These are phyloP conservation scores for Nitzschia sp. DNA, from an alignment of 108 stramenopile genomes.

Conservation along the genomic window DNA sequence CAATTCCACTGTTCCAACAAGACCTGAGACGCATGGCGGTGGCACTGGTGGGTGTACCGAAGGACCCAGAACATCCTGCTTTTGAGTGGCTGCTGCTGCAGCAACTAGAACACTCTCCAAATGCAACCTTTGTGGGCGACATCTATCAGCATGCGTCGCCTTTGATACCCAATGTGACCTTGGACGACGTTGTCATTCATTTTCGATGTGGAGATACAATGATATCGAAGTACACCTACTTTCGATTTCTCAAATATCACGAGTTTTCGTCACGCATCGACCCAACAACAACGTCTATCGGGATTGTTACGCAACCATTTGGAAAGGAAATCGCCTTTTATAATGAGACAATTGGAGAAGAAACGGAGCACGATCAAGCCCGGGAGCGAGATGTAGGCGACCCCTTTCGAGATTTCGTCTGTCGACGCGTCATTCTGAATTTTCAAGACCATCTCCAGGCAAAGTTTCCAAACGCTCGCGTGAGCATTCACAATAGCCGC, in stretches of 20 bases:
- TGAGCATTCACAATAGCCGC: constrained; percentile 30
- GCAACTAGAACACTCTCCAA: too few relatives aligned
- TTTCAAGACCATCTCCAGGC: constrained; percentile 19
- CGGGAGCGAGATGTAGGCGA: constrained; percentile 10
- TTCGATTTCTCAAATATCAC: constrained; percentile 29
- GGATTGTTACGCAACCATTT: constrained; percentile 44
- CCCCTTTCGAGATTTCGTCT: not conserved
- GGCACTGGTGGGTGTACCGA: constrained; percentile 9
- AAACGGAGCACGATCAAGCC: too few relatives aligned
- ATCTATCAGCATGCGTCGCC: too few relatives aligned
- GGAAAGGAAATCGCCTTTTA: too few relatives aligned
- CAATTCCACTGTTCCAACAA: not conserved
- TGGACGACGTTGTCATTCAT: constrained; percentile 44
- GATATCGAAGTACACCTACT: constrained; percentile 2
- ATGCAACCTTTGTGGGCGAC: too few relatives aligned
- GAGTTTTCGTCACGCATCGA: constrained; percentile 32
- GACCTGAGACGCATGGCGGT: constrained; percentile 17
- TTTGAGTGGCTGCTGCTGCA: not conserved
- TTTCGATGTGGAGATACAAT: constrained; percentile 43
- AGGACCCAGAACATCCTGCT: not conserved
- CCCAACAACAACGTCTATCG: constrained; percentile 21
- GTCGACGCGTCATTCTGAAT: not conserved
- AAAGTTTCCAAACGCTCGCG: constrained; percentile 21
- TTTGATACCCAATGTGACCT: constrained; percentile 20
- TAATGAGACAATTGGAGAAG: too few relatives aligned